Conservation (phyloP, 176 grass and related monocot species). For the Tillandsia fasciculata region DNA sequence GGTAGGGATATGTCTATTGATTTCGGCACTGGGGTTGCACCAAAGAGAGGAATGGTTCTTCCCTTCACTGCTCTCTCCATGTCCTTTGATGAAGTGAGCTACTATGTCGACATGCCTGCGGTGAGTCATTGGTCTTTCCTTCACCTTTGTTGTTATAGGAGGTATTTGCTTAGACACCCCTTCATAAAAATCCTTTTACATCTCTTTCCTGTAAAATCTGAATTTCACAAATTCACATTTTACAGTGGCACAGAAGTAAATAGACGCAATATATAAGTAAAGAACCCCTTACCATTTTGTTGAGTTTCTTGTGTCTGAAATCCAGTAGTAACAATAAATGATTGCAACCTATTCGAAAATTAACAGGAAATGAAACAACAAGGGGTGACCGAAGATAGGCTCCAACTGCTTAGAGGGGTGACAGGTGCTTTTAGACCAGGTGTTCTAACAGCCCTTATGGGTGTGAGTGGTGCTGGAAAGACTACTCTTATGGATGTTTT, state of each 20-base stretch:
- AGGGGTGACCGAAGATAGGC: conserved; percentile 84
- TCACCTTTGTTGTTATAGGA: conserved; percentile 13
- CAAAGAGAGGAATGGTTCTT: conserved; percentile 95
- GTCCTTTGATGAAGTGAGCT: conserved; percentile 89
- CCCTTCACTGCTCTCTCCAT: conserved; percentile 84
- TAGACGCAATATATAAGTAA: not conserved
- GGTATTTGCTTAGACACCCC: too few relatives aligned
- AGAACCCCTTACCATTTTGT: not conserved
- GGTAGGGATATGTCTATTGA: conserved; percentile 38
- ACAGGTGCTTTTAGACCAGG: conserved; percentile 79
- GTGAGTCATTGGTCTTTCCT: conserved; percentile 36
- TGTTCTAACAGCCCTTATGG: conserved; percentile 94
- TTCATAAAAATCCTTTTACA: too few relatives aligned
- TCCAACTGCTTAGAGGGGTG: conserved; percentile 73
- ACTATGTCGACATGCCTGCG: conserved; percentile 93
- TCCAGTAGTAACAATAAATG: not conserved
- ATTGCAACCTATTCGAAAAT: not conserved
- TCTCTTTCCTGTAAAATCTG: too few relatives aligned
- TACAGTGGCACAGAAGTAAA: not conserved
- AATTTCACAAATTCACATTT: not conserved
- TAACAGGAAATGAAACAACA: conserved; percentile 93
- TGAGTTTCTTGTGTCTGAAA: not conserved
- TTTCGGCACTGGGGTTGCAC: conserved; percentile 46
- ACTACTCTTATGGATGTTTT: conserved; percentile 98
- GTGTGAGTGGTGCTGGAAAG: conserved; percentile 97